Evolutionary conservation across 2,329 filamentous ascomycete species (phyloP).

Genomic region (Cladosporium colombiae): DNA sequence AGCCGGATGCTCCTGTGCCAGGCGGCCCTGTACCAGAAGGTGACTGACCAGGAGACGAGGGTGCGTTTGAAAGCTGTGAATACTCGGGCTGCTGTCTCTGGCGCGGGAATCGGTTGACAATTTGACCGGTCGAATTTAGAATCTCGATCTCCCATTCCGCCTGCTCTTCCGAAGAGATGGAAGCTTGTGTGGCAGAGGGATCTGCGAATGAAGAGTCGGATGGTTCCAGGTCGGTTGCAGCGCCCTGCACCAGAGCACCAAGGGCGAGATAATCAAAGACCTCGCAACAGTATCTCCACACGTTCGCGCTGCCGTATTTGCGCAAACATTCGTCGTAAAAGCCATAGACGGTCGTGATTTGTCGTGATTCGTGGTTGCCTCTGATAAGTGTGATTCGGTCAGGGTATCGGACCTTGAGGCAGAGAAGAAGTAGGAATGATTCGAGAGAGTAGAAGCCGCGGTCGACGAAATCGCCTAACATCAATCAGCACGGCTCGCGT

Average conservation of each 20-base stretch:
- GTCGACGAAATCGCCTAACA: slow-evolving; percentile 90
- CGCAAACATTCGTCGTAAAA: slow-evolving; percentile 97
- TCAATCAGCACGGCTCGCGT: neutral
- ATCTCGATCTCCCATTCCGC: slow-evolving; percentile 87
- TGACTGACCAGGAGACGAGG: slow-evolving; percentile 42
- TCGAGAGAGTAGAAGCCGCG: slow-evolving; percentile 97
- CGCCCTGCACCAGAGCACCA: slow-evolving; percentile 86
- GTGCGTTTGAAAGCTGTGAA: slow-evolving; percentile 31
- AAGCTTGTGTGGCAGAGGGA: slow-evolving; percentile 51
- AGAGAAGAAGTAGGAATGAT: slow-evolving; percentile 91
- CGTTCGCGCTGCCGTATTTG: slow-evolving; percentile 95
- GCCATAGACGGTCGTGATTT: slow-evolving; percentile 96
- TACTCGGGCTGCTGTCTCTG: slow-evolving; percentile 34
- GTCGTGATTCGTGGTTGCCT: slow-evolving; percentile 77
- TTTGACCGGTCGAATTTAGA: slow-evolving; percentile 76
- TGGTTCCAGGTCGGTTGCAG: slow-evolving; percentile 65
- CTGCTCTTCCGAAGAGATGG: slow-evolving; percentile 57
- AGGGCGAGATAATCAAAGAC: slow-evolving; percentile 96
- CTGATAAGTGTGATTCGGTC: slow-evolving; percentile 95
- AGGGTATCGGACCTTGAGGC: slow-evolving; percentile 94
- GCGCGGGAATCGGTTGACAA: slow-evolving; percentile 72
- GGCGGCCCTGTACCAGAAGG: slow-evolving; percentile 61
- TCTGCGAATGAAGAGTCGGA: slow-evolving; percentile 56
- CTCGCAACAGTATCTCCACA: slow-evolving; percentile 92
- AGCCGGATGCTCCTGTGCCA: slow-evolving; percentile 75